Evolutionary conservation across 2,329 filamentous ascomycete species (phyloP).

Genomic region (Aspergillus fijiensis): DNA sequence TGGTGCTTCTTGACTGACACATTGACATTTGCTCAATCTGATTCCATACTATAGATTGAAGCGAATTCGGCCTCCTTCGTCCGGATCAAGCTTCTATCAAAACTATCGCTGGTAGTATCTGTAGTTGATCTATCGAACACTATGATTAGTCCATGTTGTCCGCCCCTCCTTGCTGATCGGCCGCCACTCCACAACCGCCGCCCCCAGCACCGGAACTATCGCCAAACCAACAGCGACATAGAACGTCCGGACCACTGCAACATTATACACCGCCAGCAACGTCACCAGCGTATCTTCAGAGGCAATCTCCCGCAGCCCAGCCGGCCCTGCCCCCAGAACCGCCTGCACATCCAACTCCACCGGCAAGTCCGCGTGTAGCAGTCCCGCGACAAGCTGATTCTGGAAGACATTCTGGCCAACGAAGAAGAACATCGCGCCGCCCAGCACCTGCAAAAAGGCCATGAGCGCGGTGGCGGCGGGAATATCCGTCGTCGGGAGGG

Average conservation of each 20-base stretch:
- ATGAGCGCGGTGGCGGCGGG: not conserved
- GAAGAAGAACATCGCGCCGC: not conserved
- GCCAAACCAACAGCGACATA: not conserved
- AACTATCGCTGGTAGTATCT: too few species aligned
- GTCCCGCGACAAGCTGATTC: not conserved
- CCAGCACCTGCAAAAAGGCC: not conserved
- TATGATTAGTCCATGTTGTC: too few species aligned
- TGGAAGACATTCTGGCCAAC: not conserved
- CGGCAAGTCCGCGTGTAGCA: not conserved
- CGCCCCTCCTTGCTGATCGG: not conserved
- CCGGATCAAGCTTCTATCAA: too few species aligned
- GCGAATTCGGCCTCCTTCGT: too few species aligned
- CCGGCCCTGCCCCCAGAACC: not conserved
- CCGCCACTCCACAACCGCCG: not conserved
- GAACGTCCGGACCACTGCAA: not conserved
- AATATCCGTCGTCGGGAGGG: not conserved
- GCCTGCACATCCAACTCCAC: not conserved
- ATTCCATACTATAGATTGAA: too few species aligned
- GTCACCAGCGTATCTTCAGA: not conserved
- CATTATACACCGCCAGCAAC: not conserved
- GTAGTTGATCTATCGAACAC: too few species aligned
- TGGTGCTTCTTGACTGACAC: too few species aligned
- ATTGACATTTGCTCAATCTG: too few species aligned
- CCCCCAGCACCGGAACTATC: not conserved
- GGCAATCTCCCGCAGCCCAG: not conserved